Evolutionary conservation across 2,329 filamentous ascomycete genomes (phyloP).

Genomic region (Decorospora gaudefroyi): DNA sequence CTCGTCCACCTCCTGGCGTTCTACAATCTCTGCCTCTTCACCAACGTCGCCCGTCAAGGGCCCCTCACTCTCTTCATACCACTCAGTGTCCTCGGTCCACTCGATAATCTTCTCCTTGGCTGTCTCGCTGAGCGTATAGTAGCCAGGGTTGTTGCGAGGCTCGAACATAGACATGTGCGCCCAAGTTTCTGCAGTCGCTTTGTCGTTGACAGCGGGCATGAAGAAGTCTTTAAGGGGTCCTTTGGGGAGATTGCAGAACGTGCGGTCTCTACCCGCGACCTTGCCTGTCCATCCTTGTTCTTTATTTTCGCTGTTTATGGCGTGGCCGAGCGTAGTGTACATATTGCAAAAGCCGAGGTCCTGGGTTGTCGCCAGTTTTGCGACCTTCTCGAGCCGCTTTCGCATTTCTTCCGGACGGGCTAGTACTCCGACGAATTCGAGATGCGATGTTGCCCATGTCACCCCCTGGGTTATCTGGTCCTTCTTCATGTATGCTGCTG

Average conservation of each 20-base stretch:
- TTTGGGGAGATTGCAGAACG: slow-evolving; percentile 74
- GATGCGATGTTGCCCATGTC: slow-evolving; percentile 83
- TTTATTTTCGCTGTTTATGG: slow-evolving; percentile 57
- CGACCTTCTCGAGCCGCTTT: slow-evolving; percentile 70
- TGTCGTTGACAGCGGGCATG: slow-evolving; percentile 68
- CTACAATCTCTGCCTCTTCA: slow-evolving; percentile 42
- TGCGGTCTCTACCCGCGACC: slow-evolving; percentile 72
- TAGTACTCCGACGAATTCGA: slow-evolving; percentile 91
- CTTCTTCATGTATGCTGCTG: slow-evolving; percentile 83
- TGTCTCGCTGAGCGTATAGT: slow-evolving; percentile 66
- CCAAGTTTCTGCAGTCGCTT: slow-evolving; percentile 73
- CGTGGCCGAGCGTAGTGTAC: slow-evolving; percentile 80
- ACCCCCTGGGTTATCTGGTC: slow-evolving; percentile 77
- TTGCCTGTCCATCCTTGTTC: slow-evolving; percentile 52
- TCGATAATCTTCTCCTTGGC: slow-evolving; percentile 67
- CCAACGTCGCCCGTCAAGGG: slow-evolving; percentile 32
- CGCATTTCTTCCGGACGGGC: slow-evolving; percentile 81
- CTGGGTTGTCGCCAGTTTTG: slow-evolving; percentile 66
- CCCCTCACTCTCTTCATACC: slow-evolving; percentile 61
- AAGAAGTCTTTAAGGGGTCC: slow-evolving; percentile 41
- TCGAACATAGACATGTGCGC: slow-evolving; percentile 86
- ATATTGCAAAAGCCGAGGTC: slow-evolving; percentile 81
- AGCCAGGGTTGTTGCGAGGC: slow-evolving; percentile 71
- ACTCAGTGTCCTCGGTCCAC: slow-evolving; percentile 66
- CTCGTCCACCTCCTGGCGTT: slow-evolving; percentile 30